Base-by-base conservation (phyloP, 2,329 filamentous ascomycete species). In the Fusarium abutilonis region DNA sequence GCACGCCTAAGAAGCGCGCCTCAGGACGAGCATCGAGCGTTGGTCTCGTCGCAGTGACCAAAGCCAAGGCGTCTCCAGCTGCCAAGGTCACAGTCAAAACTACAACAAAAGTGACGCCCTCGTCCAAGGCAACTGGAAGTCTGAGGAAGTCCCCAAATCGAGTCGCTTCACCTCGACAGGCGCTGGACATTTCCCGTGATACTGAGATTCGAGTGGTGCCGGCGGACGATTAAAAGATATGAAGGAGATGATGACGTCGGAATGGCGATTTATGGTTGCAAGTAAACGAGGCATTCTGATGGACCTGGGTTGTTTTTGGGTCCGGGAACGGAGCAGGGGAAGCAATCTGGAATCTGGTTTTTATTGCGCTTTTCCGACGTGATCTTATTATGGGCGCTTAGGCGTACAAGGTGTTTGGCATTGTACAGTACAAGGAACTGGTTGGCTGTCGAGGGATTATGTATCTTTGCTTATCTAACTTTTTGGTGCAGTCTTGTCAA, bases 1-100 rank as follows among this genome's bases (percentile, higher is more conserved):
- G 67, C 49, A 65, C 69, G 39, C 61, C 66, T n/a, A 69, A 70
- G 56, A 67, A 63, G 51, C 63, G 68, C 34, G 48, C 51, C 34
- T 51, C 64, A 4, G 63, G 56, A 13, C 44, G 54, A 23, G 57
- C 66, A 39, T 68, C 70, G 11, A 66, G 59, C 32, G 58, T 66
- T n/a, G 63, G 64, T 10, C 52, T 70, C 36, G 52, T 54, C n/a
- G 43, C 45, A 26, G 45, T 50, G 44, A 50, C 47, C 28, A 68
- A 56, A 48, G 44, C 46, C 10, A 67, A 56, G 35, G 32, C 35
- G 26, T 53, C 61, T 29, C 53, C 59, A n/a, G 46, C 55, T 15
- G 19, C 43, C 7, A 66, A 64, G 38, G 58, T 56, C 6, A 60
- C 59, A 1, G 54, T 54, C 9, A 68, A 69, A 45, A 45, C 51